Percentiles rank a stretch among this genome's conserved stretches.
Conservation (phyloP, 176 grass and related monocot species). For the Dactylis glomerata region DNA sequence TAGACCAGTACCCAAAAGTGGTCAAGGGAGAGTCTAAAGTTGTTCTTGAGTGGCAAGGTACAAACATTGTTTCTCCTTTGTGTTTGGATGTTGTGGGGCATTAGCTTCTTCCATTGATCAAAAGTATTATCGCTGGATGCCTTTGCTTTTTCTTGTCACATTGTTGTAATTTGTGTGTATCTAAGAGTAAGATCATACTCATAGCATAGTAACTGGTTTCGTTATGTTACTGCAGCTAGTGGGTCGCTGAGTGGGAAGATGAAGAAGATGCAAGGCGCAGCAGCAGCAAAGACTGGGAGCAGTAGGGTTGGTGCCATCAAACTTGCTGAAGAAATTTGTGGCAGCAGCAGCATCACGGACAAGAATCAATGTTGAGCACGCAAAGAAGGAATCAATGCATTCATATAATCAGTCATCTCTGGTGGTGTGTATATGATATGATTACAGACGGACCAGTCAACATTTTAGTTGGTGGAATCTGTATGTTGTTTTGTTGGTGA, state of each 20-base stretch:
- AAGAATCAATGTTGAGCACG: neutral
- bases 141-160: neutral
- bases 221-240: slow-evolving; percentile 43
- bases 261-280: slow-evolving; percentile 30
- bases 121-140: neutral
- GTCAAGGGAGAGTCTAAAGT: slow-evolving; percentile 89
- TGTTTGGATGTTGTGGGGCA: neutral
- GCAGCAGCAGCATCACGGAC: neutral
- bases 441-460: neutral
- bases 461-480: neutral
- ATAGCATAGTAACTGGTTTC: neutral
- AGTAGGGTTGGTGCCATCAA: neutral
- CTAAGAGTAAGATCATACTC: neutral
- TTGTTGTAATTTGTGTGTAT: too few species aligned
- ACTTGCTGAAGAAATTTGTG: slow-evolving; percentile 15
- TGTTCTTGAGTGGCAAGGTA: slow-evolving; percentile 97
- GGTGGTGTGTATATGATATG: neutral
- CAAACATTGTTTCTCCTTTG: neutral
- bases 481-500: neutral
- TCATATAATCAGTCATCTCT: neutral
- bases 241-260: slow-evolving; percentile 56
- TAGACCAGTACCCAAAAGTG: slow-evolving; percentile 85
- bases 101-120: neutral
- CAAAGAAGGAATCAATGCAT: slow-evolving; percentile 9
- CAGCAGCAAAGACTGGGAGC: slow-evolving; percentile 29